Conservation (phyloP, 306 rosid genomes). For the Astragalus glycyphyllos region DNA sequence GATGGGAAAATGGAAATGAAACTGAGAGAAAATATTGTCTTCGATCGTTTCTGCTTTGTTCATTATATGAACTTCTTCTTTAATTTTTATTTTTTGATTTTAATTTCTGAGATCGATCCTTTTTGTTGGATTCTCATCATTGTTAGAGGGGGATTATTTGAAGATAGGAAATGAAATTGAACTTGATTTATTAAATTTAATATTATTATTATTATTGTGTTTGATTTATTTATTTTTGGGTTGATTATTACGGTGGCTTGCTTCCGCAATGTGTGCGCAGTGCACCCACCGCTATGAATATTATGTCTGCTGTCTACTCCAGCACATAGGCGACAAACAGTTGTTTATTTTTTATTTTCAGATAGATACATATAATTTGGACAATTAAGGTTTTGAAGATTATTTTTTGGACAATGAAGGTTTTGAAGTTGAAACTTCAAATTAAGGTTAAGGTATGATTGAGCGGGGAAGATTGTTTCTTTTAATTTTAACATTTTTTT, state of each 20-base stretch:
- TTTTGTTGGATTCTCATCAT: slow-evolving; percentile 14
- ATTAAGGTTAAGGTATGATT: not conserved
- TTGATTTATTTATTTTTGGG: not conserved
- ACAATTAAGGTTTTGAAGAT: not conserved
- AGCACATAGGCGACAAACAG: not conserved
- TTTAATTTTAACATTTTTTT: slow-evolving; percentile 11
- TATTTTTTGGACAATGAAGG: not conserved
- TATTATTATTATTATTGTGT: not conserved
- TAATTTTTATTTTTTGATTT: not conserved
- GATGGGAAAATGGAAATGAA: slow-evolving; percentile 11
- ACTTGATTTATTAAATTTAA: not conserved
- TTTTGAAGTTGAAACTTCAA: not conserved
- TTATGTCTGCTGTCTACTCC: not conserved
- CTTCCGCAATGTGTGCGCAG: not conserved
- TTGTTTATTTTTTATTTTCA: not conserved
- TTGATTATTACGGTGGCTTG: not conserved
- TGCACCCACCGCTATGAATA: not conserved
- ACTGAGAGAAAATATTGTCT: not conserved
- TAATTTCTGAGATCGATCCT: slow-evolving; percentile 6
- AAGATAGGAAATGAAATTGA: slow-evolving; percentile 3
- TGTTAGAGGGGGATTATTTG: not conserved
- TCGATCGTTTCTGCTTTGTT: not conserved
- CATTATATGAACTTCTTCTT: not conserved
- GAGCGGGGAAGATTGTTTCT: not conserved
- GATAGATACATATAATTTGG: too few species aligned